Evolutionary conservation across 768 basidiomycete species (phyloP), one percentile per base, ranked within the genome.

Genomic region (Boletus rubescentipes): DNA sequence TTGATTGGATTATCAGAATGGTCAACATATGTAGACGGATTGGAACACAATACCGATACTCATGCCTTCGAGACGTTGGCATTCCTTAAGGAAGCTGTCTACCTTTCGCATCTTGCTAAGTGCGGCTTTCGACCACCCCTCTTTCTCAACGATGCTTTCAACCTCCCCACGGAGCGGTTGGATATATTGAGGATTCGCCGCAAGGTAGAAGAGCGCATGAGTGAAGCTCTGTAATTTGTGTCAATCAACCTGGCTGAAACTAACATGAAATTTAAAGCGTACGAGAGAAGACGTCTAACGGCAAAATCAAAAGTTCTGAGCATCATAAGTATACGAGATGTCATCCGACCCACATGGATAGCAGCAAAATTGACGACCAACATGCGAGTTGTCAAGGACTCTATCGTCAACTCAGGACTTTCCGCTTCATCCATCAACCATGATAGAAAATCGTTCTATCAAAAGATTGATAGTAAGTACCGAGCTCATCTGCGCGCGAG

Each of bases 31-130:
- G 7, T 0, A 14, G 5, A 32, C 23, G n/a, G 29, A 18, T 5
- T 15, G 18, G 6, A 23, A n/a, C 18, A 26, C 4, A 54, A 9
- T 49, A 72, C 71, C n/a, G 8, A 39, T 43, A 10, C 41, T 64
- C 14, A 71, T 49, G 3, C 72, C 73, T 8, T 71, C 64, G 2
- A 68, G 49, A 4, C 75, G 67, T 41, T 71, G 64, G 3, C 65
- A 62, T 44, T 75, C 76, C 49, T 66, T 71, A 39, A 77, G 36
- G 48, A 78, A 76, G 49, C 74, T 77, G 43, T 77, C 75, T 5
- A 76, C 43, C 53, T 69, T 71, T 51, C 57, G 65, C 64, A 73
- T 64, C 39, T 68, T 67, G 15, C 32, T 52, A 30, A 74, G 41
- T 2, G 62, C 58, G 1, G 37, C 53, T 46, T 68, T 69, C 2